phyloP scores from a whole-genome alignment of 2,329 filamentous ascomycete species.

The Alternaria conjuncta region DNA sequence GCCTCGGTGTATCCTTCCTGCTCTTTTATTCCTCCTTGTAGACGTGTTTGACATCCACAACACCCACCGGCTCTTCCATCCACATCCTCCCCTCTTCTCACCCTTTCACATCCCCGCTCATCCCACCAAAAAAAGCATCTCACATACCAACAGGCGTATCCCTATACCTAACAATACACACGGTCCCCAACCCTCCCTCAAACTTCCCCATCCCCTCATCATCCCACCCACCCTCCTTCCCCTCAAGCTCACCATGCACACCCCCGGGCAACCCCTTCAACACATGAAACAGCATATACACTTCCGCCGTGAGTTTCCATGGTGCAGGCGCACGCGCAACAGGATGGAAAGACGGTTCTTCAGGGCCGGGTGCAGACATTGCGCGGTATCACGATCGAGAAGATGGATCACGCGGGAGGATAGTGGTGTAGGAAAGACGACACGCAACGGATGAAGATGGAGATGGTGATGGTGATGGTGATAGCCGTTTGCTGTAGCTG shows the following conservation, averaged over 20 bases:
- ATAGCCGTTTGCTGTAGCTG: not conserved
- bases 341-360: slow-evolving; percentile 22
- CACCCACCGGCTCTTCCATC: not conserved
- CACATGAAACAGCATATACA: slow-evolving; percentile 34
- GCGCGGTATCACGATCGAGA: not conserved
- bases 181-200: slow-evolving; percentile 33
- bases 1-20: too few species aligned
- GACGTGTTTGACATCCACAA: not conserved
- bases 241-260: slow-evolving; percentile 36
- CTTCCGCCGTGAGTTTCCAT: slow-evolving; percentile 35
- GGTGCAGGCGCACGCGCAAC: slow-evolving; percentile 31
- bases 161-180: slow-evolving; percentile 39
- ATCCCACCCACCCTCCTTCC: slow-evolving; percentile 21
- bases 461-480: not conserved
- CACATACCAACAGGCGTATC: slow-evolving; percentile 43
- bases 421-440: not conserved
- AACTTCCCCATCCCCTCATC: slow-evolving; percentile 28
- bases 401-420: not conserved
- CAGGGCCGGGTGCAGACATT: not conserved
- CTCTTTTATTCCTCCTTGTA: too few species aligned
- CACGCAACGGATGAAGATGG: too few species aligned
- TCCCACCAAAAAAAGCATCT: not conserved
- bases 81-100: not conserved
- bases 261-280: slow-evolving; percentile 30
- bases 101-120: too few species aligned